Percentiles rank a stretch among this genome's conserved stretches.
phyloP scores from a whole-genome alignment of 768 basidiomycete genomes.

The Hericium erinaceus region DNA sequence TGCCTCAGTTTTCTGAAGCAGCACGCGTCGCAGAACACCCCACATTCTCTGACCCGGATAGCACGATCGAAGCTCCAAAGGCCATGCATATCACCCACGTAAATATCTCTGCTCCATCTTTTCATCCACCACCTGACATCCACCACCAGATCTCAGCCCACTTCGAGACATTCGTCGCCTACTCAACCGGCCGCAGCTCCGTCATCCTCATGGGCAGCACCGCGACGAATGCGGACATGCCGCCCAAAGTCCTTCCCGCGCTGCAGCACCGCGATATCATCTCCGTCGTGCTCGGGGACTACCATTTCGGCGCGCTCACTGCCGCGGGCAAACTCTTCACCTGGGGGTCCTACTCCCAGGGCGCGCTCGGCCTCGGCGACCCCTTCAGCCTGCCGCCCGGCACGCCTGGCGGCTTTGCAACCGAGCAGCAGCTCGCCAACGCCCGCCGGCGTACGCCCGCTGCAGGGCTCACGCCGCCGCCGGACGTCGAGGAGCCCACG shows the following conservation, averaged over 20 bases:
- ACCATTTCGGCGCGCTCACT: conserved; percentile 84
- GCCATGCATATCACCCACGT: conserved; percentile 73
- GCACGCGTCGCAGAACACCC: conserved; percentile 37
- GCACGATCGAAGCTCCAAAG: conserved; percentile 25
- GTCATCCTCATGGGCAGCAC: conserved; percentile 63
- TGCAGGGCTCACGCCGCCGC: conserved; percentile 18
- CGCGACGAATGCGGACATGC: conserved; percentile 30
- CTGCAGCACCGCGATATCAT: conserved; percentile 76
- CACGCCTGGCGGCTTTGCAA: conserved; percentile 49
- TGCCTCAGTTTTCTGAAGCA: conserved; percentile 65
- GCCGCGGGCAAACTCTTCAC: conserved; percentile 65
- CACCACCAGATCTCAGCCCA: conserved; percentile 68
- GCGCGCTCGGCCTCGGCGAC: conserved; percentile 83
- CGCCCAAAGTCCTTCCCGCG: conserved; percentile 57
- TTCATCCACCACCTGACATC: conserved; percentile 4
- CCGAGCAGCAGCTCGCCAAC: conserved; percentile 25
- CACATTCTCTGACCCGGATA: conserved; percentile 29
- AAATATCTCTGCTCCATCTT: conserved; percentile 1
- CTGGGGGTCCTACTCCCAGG: conserved; percentile 70
- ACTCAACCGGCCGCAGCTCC: conserved; percentile 64
- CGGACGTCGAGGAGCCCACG: conserved; percentile 48
- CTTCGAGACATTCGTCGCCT: conserved; percentile 73
- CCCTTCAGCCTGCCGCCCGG: conserved; percentile 45
- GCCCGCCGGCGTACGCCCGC: conserved; percentile 12
- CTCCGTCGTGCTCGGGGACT: conserved; percentile 86